Base-by-base conservation (phyloP, 2,329 filamentous ascomycete genomes). In the Sclerotinia nivalis region DNA sequence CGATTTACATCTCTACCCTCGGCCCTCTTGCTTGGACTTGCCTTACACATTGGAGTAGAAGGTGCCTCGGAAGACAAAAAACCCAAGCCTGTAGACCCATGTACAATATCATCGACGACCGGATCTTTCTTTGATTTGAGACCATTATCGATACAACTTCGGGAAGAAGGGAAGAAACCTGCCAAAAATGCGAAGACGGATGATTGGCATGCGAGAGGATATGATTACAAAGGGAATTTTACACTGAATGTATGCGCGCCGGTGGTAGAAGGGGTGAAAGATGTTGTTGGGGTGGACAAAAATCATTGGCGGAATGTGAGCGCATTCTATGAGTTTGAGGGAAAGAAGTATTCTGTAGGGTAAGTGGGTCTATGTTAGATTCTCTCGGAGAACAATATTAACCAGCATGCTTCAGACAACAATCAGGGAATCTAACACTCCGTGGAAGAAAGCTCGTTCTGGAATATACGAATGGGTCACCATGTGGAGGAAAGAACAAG, bases 191-290 rank as follows among this genome's bases (percentile, higher is more conserved):
- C 83, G 18, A 86, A 89, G 54, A 84, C 84, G 68, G 83, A 87
- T 71, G 89, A 84, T 77, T 87, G 86, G 82, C 84, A 88, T 73
- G 88, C 90, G 10, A 86, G 86, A 71, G 92, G 92, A 47, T 91
- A 89, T 79, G 92, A 95, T 80, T 92, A 93, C 54, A 88, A 87
- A 72, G 87, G 88, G 73, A 95, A 95, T 82, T 96, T 96, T 77
- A 95, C 92, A 2, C 78, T 95, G 76, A 96, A 96, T 81, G 89
- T 96, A 75, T 96, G 92, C 82, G 89, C 85, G 49, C 84, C 91
- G 1, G 90, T 94, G n/a, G 85, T 93, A 22, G 87, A 91, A 74
- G 82, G 86, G 22, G 82, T 91, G 28, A 82, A 85, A 56, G 83
- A 88, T 72, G 86, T 91, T 13, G 84, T 87, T 15, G 91, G 89